phyloP scores from a whole-genome alignment of 257 asterid species.

The Nicotiana noctiflora region DNA sequence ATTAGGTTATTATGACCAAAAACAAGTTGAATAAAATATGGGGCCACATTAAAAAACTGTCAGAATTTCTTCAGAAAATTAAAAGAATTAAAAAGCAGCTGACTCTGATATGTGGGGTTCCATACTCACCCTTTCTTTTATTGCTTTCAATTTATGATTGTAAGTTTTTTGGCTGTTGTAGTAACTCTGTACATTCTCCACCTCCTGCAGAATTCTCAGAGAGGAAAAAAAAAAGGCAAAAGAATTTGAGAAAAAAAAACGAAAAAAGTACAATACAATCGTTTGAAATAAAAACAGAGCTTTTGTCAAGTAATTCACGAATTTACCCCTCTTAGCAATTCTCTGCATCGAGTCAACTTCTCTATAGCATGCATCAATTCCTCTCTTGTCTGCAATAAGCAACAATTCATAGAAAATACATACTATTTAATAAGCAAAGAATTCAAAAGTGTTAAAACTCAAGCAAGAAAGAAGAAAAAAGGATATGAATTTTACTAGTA shows the following conservation, averaged over 20 bases:
- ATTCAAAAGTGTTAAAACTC: no score
- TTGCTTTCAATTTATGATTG: slow-evolving; percentile 32
- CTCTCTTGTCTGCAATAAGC: slow-evolving; percentile 30
- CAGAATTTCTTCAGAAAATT: background rate
- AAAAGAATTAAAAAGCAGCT: background rate
- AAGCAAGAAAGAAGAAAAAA: background rate
- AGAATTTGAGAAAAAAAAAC: no score
- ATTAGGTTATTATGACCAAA: no score
- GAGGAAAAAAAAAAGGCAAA: no score
- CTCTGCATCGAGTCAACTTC: slow-evolving; percentile 29
- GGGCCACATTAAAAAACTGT: background rate
- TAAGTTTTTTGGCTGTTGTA: slow-evolving; percentile 18
- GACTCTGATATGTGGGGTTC: background rate
- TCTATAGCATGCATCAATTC: slow-evolving; percentile 19
- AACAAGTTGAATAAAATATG: no score
- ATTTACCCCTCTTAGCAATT: slow-evolving; percentile 37
- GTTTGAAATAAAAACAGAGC: background rate
- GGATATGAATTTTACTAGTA: background rate
- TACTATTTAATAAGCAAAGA: no score
- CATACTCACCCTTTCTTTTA: slow-evolving; percentile 26
- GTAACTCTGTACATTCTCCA: slow-evolving; percentile 23
- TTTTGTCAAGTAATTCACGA: background rate
- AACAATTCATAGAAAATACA: background rate
- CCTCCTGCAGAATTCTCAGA: background rate
- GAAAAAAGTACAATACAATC: background rate